Evolutionary conservation across 1,284 basidiomycete genomes (phyloP), one percentile per base, ranked within the genome.

Genomic region (Fistulinella cinereoalba): DNA sequence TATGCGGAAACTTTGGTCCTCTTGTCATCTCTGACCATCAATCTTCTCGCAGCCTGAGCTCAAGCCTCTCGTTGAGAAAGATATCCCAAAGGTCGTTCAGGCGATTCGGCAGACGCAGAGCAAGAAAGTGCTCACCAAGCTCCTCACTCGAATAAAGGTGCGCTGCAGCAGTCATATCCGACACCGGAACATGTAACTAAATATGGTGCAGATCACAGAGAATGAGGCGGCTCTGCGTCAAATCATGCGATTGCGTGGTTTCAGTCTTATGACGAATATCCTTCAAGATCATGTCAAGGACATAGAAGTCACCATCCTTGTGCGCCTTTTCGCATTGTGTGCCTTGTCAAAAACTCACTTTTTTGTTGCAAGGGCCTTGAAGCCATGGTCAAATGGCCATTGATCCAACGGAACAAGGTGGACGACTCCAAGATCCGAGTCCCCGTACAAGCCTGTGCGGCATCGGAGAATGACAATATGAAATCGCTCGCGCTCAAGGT

Each of bases 191-290:
- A 29, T n/a, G 21, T 12, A 33, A 37, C 51, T 1, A 19, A 41
- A 16, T 25, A 8, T 36, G 22, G 4, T 31, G 24, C 62, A 94
- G 89, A 85, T 96, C 57, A 96, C 94, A 1, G 83, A 87, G 31
- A 92, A 97, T 49, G 77, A 81, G 36, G 74, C 79, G 0, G 83
- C 92, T 16, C 76, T 95, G 29, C 80, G 92, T 37, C 83, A 92
- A 62, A 75, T 98, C 44, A 91, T 97, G 81, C 88, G 94, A 24
- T 73, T 98, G 61, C 92, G 97, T 66, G 95, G 94, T 1, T 94
- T 97, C 65, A 91, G 88, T 66, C 72, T 96, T 19, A 94, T 98
- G 91, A 86, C 81, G 39, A 92, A 88, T 62, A 76, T 98, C 37
- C 71, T 98, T 25, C 81, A 88, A 40, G 94, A 98, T 59, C 76